Base-by-base conservation (phyloP, 225 moss, liverwort and hornwort species). In the Bryoerythrophyllum caledonicum region DNA sequence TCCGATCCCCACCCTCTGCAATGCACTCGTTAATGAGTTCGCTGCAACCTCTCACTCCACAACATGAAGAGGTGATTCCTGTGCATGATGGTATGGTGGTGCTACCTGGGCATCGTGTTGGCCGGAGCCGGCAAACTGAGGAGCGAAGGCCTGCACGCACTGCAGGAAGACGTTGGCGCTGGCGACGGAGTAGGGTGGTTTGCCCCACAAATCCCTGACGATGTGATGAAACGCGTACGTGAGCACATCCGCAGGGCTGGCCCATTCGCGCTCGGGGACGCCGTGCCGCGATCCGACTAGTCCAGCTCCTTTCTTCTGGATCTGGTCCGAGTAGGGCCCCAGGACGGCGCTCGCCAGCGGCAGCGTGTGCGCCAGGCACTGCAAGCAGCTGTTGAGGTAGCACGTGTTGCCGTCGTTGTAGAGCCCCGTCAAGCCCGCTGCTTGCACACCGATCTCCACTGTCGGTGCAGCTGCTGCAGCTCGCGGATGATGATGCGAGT, bases 21-120 rank as follows among this genome's bases (percentile, higher is more conserved):
- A 32, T 70, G 28, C 52, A 48, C 58, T 72, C 53, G 59, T 72
- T 60, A 73, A 73, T 70, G 67, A 34, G 60, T 60, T 67, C 80
- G 49, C 44, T 62, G 23, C n/a, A 12, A 19, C 27, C 44, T 4
- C 60, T n/a, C n/a, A 46, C 1, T 7, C 10, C 38, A 56, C 17
- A 38, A 38, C 57, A 27, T 8, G 14, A 14, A 70, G 54, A 37
- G 34, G 32, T n/a, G 3, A 43, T 41, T 27, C 59, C 28, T 71
- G 58, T 11, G 26, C 57, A 56, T 58, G 41, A 17, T 58, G 28
- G 28, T n/a, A 8, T 49, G n/a, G 49, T 17, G 70, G 60, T 32
- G 70, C 60, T 54, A 91, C 91, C 89, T 91, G 89, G 46, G 89
- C 82, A 63, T 91, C 91, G 78, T 91, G 91, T 81, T 91, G 89